Evolutionary conservation across 106 monocot genomes (phyloP).

Genomic region (Dendrobium chrysotoxum): DNA sequence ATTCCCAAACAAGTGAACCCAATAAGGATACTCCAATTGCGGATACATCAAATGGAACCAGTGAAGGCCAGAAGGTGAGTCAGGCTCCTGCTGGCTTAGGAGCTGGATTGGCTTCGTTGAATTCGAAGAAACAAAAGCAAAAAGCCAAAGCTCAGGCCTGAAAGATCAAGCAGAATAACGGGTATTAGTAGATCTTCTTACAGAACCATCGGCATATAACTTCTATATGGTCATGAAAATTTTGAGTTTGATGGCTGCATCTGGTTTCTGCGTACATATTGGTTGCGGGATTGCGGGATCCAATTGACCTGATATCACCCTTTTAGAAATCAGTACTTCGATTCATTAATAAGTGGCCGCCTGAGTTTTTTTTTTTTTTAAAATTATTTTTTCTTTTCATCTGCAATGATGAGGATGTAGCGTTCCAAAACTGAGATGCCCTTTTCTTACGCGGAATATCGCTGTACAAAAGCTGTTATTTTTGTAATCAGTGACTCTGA

Average conservation of each 20-base stretch:
- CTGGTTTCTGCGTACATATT: not conserved
- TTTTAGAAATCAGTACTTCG: conserved; percentile 4
- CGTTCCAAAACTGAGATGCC: not conserved
- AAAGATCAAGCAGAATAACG: not conserved
- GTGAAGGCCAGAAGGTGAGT: not conserved
- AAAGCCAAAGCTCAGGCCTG: conserved; percentile 28
- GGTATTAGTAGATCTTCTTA: not conserved
- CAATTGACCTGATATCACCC: not conserved
- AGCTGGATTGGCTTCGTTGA: conserved; percentile 50
- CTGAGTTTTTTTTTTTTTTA: not conserved
- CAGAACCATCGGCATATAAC: too few relatives aligned
- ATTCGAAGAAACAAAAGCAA: conserved; percentile 79
- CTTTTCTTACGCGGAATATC: not conserved
- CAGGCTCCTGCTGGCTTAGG: conserved; percentile 74
- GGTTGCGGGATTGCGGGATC: not conserved
- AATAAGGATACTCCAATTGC: conserved; percentile 13
- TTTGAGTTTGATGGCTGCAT: not conserved
- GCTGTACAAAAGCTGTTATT: not conserved
- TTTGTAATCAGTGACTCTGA: not conserved
- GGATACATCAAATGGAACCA: conserved; percentile 9
- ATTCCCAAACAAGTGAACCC: conserved; percentile 14
- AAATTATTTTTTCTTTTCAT: not conserved
- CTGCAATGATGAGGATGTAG: not conserved
- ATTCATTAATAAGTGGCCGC: not conserved
- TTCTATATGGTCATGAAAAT: not conserved